Evolutionary conservation across 345 rosid species (phyloP).

Genomic region (Brassica napus): DNA sequence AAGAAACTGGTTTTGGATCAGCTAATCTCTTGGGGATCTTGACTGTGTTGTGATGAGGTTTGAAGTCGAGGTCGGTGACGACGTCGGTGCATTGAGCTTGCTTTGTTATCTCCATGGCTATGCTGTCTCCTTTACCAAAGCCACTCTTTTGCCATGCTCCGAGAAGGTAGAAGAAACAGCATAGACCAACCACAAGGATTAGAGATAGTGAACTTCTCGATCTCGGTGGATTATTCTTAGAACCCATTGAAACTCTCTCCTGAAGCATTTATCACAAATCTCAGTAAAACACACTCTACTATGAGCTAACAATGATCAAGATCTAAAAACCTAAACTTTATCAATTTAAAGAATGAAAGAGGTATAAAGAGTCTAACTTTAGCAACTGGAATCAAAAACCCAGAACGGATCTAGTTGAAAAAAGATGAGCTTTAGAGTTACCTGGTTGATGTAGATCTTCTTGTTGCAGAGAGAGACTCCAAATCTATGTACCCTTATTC

Average conservation of each 20-base stretch:
- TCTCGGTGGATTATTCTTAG: constrained; percentile 56
- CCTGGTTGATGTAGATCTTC: constrained; percentile 33
- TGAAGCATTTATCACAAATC: constrained; percentile 11
- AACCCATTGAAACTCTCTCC: constrained; percentile 51
- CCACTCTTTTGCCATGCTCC: constrained; percentile 99
- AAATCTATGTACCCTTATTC: not conserved
- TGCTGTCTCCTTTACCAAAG: constrained; percentile 83
- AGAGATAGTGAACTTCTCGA: constrained; percentile 63
- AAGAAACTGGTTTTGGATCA: constrained; percentile 54
- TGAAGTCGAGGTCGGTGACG: constrained; percentile 62
- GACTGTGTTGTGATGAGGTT: constrained; percentile 72
- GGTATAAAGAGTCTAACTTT: constrained; percentile 20
- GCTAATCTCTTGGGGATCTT: constrained; percentile 51
- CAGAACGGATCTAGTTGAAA: constrained; percentile 23
- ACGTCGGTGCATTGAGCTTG: constrained; percentile 62
- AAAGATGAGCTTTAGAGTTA: constrained; percentile 8
- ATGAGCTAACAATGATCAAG: constrained; percentile 10
- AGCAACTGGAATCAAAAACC: constrained; percentile 13
- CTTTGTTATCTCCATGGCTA: constrained; percentile 66
- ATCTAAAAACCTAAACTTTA: constrained; percentile 27
- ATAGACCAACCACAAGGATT: constrained; percentile 71
- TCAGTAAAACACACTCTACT: not conserved
- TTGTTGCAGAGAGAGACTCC: constrained; percentile 20
- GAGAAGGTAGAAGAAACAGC: constrained; percentile 85
- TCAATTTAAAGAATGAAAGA: not conserved